Evolutionary conservation across 768 basidiomycete genomes (phyloP), one percentile per base, ranked within the genome.

Genomic region (Boletales sp.): DNA sequence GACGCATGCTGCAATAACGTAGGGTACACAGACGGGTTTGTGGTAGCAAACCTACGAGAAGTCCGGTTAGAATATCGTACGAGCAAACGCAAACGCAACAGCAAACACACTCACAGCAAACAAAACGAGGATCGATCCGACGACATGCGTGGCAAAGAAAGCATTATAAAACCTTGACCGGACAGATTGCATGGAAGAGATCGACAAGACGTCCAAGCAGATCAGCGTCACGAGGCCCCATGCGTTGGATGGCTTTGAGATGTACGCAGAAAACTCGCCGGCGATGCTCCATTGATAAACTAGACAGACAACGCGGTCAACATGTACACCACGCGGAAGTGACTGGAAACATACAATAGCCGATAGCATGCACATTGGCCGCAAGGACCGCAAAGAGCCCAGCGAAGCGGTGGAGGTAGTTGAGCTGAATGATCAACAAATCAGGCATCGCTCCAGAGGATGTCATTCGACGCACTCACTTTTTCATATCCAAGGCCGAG

Each of bases 371-470:
- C 11, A 86, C 57, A 54, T 87, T 81, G 12, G 71, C 72, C 3
- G 78, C 76, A 17, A 86, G 46, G 25, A 85, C 72, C 4, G 83
- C 64, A 39, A 86, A 60, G 18, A 73, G 65, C 2, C 86, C 89
- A 10, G 75, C 70, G 57, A 83, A 80, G 21, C 89, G 82, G 67
- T 92, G 90, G 8, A 90, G 64, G 62, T 77, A 89, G 66, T 91
- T 89, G 40, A 90, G 69, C 84, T 88, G 48, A 39, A 39, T 28
- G 25, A 28, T 28, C 5, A 6, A 5, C 21, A 25, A 25, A 5
- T 28, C 7, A 28, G 25, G 25, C 5, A 28, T 28, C 5, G 25
- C 25, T 28, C 7, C 3, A 48, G 36, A 31, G 14, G 1, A 8
- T 17, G 6, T 34, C 5, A 12, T 4, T 30, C n/a, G 8, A 0